Base-by-base conservation (phyloP, 2,329 filamentous ascomycete species). In the Talaromyces piceae region DNA sequence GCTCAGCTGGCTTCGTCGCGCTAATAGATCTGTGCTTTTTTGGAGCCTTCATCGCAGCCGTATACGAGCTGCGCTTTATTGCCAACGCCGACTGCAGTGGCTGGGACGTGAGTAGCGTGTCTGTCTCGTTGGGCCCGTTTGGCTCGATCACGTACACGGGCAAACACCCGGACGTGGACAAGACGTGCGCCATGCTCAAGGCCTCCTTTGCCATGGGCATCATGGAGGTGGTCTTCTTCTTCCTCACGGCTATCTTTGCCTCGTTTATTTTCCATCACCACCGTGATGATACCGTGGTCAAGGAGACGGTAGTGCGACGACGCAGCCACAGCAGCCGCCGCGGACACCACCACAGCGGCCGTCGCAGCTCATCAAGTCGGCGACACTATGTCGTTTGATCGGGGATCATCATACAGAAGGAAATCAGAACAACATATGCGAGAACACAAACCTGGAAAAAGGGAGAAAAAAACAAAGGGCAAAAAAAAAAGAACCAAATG, bases 171-270 rank as follows among this genome's bases (percentile, higher is more conserved):
- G 68, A 76, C 39, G 63, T 83, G 31, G 77, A 88, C 69, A 91
- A 91, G 77, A 81, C 82, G 4, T 97, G 91, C 72, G 81, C 86
- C 46, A 93, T 96, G 88, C 81, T 95, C 63, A 97, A 96, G 79
- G 86, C 91, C 1, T 79, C 77, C 58, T 97, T 89, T 71, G 91
- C 89, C 2, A 84, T 96, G 59, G 89, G 81, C 45, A 96, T 97
- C 67, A 94, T 96, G 78, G 88, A 93, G 67, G 75, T 76, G 58
- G 73, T 93, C 57, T 84, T 91, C 66, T 95, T 95, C 72, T 84
- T 86, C 67, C 74, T 86, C 63, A 93, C 88, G 3, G 79, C 82
- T 47, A 70, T 91, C 25, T 74, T 93, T 41, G 88, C 90, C 13
- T 57, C 73, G 43, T 71, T 72, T 48, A 61, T 76, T 51, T 68